These are phyloP conservation scores for Thielaviopsis cerberus DNA, from an alignment of 2,329 filamentous ascomycete genomes.

Conservation along the genomic window DNA sequence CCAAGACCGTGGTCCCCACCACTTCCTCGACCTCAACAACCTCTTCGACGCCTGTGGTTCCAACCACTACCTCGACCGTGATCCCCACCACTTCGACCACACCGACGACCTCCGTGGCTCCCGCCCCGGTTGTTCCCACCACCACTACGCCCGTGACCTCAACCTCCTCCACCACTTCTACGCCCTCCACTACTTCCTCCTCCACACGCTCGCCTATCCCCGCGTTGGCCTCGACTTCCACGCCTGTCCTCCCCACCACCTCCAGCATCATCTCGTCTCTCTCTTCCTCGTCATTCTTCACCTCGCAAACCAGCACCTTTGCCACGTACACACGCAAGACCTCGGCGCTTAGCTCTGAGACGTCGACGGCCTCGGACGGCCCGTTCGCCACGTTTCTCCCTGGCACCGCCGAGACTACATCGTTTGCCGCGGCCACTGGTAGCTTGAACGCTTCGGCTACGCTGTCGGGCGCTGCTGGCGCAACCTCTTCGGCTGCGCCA, in stretches of 20 bases:
- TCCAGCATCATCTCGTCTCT: background rate
- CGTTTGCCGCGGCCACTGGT: background rate
- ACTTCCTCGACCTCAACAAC: background rate
- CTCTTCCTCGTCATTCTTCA: background rate
- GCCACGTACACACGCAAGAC: background rate
- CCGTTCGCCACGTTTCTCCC: background rate
- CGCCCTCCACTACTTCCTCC: background rate
- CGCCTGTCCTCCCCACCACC: background rate
- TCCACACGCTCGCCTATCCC: background rate
- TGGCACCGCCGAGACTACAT: background rate
- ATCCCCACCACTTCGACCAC: too few relatives aligned
- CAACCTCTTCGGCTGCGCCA: background rate
- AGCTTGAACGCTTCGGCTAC: background rate
- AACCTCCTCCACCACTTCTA: background rate
- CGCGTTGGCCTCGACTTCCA: background rate
- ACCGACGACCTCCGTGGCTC: too few relatives aligned
- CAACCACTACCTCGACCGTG: background rate
- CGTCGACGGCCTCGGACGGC: background rate
- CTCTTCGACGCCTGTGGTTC: background rate
- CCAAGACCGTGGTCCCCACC: background rate
- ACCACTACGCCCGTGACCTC: background rate
- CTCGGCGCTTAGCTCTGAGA: background rate
- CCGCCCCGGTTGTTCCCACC: background rate
- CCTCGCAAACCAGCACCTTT: background rate
- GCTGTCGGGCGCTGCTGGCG: background rate